phyloP scores from a whole-genome alignment of 192 early-diverging fungal species.

The Backusella australiensis region DNA sequence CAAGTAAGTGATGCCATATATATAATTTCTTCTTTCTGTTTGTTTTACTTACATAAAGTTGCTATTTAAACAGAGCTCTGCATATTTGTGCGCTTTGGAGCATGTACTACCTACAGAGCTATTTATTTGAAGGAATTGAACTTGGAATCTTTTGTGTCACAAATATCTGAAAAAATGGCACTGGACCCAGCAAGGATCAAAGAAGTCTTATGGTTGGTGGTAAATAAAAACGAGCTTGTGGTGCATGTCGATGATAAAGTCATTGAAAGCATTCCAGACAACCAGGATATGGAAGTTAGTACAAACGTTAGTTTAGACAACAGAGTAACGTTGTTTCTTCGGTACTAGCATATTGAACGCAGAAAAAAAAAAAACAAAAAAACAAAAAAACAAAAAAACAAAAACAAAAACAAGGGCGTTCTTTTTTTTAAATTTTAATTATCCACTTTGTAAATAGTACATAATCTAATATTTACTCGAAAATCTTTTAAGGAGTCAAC shows the following conservation, averaged over 20 bases:
- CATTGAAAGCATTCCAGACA: slow-evolving; percentile 58
- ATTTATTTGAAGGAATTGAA: slow-evolving; percentile 62
- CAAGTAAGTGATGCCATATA: slow-evolving; percentile 29
- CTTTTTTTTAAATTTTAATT: background rate
- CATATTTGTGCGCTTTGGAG: slow-evolving; percentile 55
- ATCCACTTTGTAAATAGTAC: background rate
- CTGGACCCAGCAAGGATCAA: background rate
- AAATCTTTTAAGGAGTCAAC: background rate
- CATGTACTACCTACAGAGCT: slow-evolving; percentile 54
- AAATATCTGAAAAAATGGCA: slow-evolving; percentile 49
- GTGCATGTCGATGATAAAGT: slow-evolving; percentile 59
- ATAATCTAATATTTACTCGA: background rate
- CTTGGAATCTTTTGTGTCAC: slow-evolving; percentile 45
- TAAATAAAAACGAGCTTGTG: slow-evolving; percentile 42
- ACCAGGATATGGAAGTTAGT: slow-evolving; percentile 61
- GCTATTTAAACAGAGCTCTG: slow-evolving; percentile 38
- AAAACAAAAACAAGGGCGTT: too few relatives aligned
- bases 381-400: too few relatives aligned
- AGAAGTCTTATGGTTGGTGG: background rate
- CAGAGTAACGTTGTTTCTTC: background rate
- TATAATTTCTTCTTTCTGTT: background rate
- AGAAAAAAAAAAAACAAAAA: too few relatives aligned
- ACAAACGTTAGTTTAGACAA: background rate
- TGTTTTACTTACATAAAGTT: background rate
- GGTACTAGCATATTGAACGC: background rate